Percentiles rank a stretch among this genome's conserved stretches.
Conservation (phyloP, 805 yeast genomes). For the Brettanomyces anomalus region DNA sequence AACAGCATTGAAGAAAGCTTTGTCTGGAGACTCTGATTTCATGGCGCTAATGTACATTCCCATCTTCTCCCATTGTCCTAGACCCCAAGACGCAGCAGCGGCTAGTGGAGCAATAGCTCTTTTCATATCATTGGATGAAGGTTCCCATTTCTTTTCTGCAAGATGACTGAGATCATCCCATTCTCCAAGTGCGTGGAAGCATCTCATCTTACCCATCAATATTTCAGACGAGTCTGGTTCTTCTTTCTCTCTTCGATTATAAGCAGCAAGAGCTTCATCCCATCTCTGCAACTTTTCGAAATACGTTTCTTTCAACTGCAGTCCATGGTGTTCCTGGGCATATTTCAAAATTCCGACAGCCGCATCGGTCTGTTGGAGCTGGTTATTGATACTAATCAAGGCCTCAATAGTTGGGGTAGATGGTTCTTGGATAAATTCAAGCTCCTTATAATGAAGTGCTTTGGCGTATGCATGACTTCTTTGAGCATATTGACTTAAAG, state of each 20-base stretch:
- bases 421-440: constrained; percentile 91
- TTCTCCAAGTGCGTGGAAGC: constrained; percentile 96
- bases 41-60: constrained; percentile 83
- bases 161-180: constrained; percentile 89
- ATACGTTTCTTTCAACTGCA: constrained; percentile 95
- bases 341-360: constrained; percentile 94
- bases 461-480: constrained; percentile 97
- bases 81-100: constrained; percentile 98
- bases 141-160: constrained; percentile 80
- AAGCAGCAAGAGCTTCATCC: constrained; percentile 95
- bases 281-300: constrained; percentile 93
- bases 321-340: constrained; percentile 83
- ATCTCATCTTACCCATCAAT: constrained; percentile 96
- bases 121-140: constrained; percentile 61
- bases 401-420: constrained; percentile 88
- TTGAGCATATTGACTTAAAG: constrained; percentile 87
- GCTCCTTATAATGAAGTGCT: constrained; percentile 90
- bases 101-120: constrained; percentile 92
- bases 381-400: constrained; percentile 85
- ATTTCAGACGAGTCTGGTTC: constrained; percentile 74
- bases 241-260: constrained; percentile 62
- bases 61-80: constrained; percentile 95
- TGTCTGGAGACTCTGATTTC: constrained; percentile 89
- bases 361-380: constrained; percentile 93
- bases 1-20: constrained; percentile 91